Base-by-base conservation (phyloP, 805 yeast genomes). In the Suhomyces faveliae region DNA sequence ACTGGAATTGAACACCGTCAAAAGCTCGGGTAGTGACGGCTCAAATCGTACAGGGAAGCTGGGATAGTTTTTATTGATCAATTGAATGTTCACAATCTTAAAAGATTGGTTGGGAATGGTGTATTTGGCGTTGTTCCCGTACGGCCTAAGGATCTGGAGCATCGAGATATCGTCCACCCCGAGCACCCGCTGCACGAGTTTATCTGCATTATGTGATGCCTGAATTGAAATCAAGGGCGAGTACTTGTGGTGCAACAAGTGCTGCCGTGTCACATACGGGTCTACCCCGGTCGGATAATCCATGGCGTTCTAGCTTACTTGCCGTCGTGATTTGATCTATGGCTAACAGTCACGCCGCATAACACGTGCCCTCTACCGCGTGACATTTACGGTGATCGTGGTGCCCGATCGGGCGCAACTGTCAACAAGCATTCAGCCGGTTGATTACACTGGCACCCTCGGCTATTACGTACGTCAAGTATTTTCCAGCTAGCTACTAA, bases 21-120 rank as follows among this genome's bases (percentile, higher is more conserved):
- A 53, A 23, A 70, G 54, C 35, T 71, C 76, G n/a, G 72, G 70
- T 22, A 72, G 53, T 8, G 70, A 54, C 22, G 71, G 70, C 51
- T 71, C 74, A 56, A 85, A 85, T 42, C 87, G 68, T 25, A 85
- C 67, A 17, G 83, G 80, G 54, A 81, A 81, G 54, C 78, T 78
- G 7, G 79, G 79, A 47, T 77, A 73, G 4, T 66, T 68, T 46
- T 72, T 67, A 15, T 83, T 76, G 35, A 76, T 68, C 39, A 78
- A 66, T 58, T 78, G 84, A 22, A 76, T 71, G 56, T 78, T 83
- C 23, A 78, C 74, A 46, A 80, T 73, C 44, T 73, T 76, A 54
- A 77, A 76, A 22, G 71, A 58, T 53, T 73, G 77, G 54, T 62
- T 62, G 20, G 75, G 62, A 5, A 62, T 55, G 35, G 63, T 60